A percentile compares a stretch with the other conserved stretches of the same genome.
Conservation (phyloP, 768 basidiomycete species). For the Cystobasidium tubakii region DNA sequence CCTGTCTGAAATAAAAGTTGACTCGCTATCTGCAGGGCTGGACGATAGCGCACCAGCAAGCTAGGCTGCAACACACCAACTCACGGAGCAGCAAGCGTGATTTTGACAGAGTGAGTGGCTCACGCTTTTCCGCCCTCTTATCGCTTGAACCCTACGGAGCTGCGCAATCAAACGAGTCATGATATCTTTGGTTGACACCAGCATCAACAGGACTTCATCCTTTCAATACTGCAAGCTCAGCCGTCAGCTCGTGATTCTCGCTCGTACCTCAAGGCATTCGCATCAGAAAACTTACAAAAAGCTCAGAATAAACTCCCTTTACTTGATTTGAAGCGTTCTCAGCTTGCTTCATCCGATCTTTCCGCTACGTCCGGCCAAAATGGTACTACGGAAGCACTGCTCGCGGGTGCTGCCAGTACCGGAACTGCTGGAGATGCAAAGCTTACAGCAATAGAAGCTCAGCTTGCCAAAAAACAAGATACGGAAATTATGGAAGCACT, state of each 20-base stretch:
- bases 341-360: not conserved
- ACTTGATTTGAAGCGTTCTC: not conserved
- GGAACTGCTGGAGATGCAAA: not conserved
- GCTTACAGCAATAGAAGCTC: not conserved
- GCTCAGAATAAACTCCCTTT: constrained; percentile 46
- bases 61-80: not conserved
- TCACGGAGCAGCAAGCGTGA: constrained; percentile 1
- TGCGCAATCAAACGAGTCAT: not conserved
- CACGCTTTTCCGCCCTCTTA: too few species aligned
- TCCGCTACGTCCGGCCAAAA: constrained; percentile 57
- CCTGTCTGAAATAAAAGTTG: too few species aligned
- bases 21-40: not conserved
- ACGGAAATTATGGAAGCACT: constrained; percentile 23
- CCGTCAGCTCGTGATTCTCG: constrained; percentile 86
- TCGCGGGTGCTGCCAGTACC: not conserved
- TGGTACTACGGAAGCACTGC: constrained; percentile 50
- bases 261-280: constrained; percentile 86
- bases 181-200: not conserved
- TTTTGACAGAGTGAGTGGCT: constrained; percentile 4
- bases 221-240: constrained; percentile 85
- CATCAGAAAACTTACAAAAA: constrained; percentile 50
- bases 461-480: not conserved
- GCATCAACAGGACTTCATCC: constrained; percentile 74
- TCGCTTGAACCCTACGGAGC: too few species aligned
- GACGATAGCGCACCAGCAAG: not conserved